Conservation (phyloP, 306 rosid species). For the Amphicarpaea edgeworthii region DNA sequence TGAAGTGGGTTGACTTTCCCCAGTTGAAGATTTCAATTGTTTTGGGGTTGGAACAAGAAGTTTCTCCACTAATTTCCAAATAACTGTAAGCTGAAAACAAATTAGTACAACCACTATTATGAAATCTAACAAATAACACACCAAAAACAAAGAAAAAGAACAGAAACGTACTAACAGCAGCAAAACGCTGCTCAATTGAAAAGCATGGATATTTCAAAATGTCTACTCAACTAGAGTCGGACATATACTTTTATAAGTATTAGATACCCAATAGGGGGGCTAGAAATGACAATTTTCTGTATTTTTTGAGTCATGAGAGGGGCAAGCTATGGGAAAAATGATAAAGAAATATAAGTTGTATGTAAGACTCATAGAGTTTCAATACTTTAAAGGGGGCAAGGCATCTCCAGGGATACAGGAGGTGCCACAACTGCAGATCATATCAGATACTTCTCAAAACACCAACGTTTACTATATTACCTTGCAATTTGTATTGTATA, state of each 20-base stretch:
- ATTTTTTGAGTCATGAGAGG: neutral
- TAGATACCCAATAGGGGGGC: neutral
- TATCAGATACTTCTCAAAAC: slow-evolving; percentile 20
- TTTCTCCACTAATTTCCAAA: slow-evolving; percentile 95
- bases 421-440: neutral
- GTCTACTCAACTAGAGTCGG: neutral
- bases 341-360: neutral
- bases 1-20: slow-evolving; percentile 59
- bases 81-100: slow-evolving; percentile 88
- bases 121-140: slow-evolving; percentile 40
- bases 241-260: slow-evolving; percentile 13
- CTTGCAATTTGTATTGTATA: slow-evolving; percentile 9
- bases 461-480: neutral
- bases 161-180: slow-evolving; percentile 10
- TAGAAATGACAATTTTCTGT: slow-evolving; percentile 3
- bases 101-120: slow-evolving; percentile 66
- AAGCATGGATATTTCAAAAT: slow-evolving; percentile 27
- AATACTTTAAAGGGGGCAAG: slow-evolving; percentile 18
- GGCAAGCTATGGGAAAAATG: neutral
- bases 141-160: slow-evolving; percentile 18
- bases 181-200: slow-evolving; percentile 22
- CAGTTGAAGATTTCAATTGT: slow-evolving; percentile 55
- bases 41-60: slow-evolving; percentile 70
- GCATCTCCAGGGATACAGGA: neutral
- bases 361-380: neutral